Conservation (phyloP, 257 asterid genomes). For the Solanum clarkiae region DNA sequence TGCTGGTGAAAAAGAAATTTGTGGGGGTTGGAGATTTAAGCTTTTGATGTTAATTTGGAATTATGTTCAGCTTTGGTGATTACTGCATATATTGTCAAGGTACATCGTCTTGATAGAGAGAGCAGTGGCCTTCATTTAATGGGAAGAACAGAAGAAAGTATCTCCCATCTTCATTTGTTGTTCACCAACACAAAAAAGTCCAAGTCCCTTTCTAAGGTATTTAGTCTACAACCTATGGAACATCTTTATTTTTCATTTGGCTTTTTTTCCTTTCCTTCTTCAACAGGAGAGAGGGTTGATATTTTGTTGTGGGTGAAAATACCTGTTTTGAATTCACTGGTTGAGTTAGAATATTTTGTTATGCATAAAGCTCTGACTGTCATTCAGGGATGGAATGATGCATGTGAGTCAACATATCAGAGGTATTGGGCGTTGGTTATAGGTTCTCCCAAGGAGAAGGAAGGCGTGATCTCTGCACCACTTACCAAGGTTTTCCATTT, state of each 20-base stretch:
- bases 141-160: conserved; percentile 88
- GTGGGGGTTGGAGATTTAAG: background rate
- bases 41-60: background rate
- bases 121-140: conserved; percentile 83
- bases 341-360: background rate
- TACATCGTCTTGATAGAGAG: conserved; percentile 93
- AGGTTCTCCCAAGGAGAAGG: conserved; percentile 77
- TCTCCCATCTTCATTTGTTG: conserved; percentile 64
- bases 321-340: background rate
- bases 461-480: conserved; percentile 72
- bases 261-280: background rate
- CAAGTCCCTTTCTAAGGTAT: conserved; percentile 54
- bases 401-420: conserved; percentile 50
- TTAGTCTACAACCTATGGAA: background rate
- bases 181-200: conserved; percentile 47
- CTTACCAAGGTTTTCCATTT: conserved; percentile 51
- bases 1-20: background rate
- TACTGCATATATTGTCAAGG: conserved; percentile 26
- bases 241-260: background rate
- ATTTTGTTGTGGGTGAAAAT: background rate
- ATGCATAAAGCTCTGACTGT: background rate
- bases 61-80: background rate
- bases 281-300: background rate
- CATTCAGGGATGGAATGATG: conserved; percentile 59
- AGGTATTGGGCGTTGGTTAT: conserved; percentile 90